Evolutionary conservation across 176 grass and related monocot genomes (phyloP), one percentile per base, ranked within the genome.

Genomic region (Aegilops sharonensis): DNA sequence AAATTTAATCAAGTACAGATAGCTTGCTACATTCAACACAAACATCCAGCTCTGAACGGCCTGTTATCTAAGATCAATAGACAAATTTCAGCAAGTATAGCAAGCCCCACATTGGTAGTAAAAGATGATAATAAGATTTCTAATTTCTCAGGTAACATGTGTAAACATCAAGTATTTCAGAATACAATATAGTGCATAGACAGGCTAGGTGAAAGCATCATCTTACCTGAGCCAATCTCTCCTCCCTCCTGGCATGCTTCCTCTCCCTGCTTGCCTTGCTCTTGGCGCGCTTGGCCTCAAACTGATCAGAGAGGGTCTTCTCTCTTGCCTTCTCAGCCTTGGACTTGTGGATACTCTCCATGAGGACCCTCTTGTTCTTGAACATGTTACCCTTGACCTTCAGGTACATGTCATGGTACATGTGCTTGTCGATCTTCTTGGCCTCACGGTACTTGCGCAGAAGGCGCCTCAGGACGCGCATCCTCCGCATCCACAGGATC

Each of bases 321-420:
- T 85, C 83, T 78, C 83, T 78, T 39, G 91, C 91, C 88, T 93
- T 93, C 77, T 93, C 91, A 30, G 91, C 91, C 91, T 93, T 93
- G 3, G 91, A 93, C 62, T 93, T 93, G 81, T 93, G 91, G 74
- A 93, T 93, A 67, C 88, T 90, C 77, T 93, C 91, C 91, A 93
- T 93, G 31, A 93, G 88, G 14, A 93, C 91, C 32, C 91, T 84
- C 91, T 93, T 93, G 70, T 93, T 93, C 50, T 93, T 93, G 37
- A 88, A 93, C 12, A 87, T 82, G 60, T 93, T 93, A 81, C 91
- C 91, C 85, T 93, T 93, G 1, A 93, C 91, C 63, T 82, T 90
- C 88, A 93, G 78, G 84, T 93, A 93, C 91, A 93, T 93, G 70
- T 93, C 85, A n/a, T 92, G 91, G 61, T 93, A 93, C 91, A 93